A percentile compares a stretch with the other conserved stretches of the same genome.
Evolutionary conservation across 2,329 filamentous ascomycete species (phyloP).

Genomic region (Penicillium sp.): DNA sequence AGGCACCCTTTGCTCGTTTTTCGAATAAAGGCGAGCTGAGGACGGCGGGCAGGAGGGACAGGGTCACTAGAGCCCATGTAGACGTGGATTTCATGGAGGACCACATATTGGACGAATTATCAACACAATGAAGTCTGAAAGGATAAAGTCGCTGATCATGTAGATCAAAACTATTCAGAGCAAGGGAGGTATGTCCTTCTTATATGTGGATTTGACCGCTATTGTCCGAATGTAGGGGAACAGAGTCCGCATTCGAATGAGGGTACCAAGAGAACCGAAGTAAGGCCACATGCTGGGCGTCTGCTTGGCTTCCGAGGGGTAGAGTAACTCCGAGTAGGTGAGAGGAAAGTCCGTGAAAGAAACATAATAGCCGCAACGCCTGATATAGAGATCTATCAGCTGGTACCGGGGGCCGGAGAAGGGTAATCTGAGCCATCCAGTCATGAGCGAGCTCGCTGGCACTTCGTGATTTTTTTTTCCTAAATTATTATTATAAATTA

Average conservation of each 20-base stretch:
- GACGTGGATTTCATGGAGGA: not conserved
- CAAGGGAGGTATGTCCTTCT: conserved; percentile 2
- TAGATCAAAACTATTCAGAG: not conserved
- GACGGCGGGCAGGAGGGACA: conserved; percentile 10
- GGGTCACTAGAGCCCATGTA: conserved; percentile 7
- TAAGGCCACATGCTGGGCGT: not conserved
- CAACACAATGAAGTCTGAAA: not conserved
- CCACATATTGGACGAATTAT: conserved; percentile 2
- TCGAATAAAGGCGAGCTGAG: conserved; percentile 17
- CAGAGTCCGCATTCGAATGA: not conserved
- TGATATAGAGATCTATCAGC: conserved; percentile 12
- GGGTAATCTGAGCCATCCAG: conserved; percentile 1
- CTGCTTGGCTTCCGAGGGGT: conserved; percentile 4
- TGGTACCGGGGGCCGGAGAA: conserved; percentile 2
- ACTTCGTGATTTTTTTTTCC: not conserved
- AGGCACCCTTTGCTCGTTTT: conserved; percentile 14
- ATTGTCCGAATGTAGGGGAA: not conserved
- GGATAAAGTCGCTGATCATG: not conserved
- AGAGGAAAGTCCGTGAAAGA: not conserved
- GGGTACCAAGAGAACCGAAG: not conserved
- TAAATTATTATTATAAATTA: not conserved
- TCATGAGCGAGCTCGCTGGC: conserved; percentile 1
- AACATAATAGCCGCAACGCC: conserved; percentile 3
- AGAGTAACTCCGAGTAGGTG: not conserved
- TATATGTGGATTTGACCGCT: conserved; percentile 11